phyloP scores from a whole-genome alignment of 2,329 filamentous ascomycete genomes.

The Cytospora paraplurivora region DNA sequence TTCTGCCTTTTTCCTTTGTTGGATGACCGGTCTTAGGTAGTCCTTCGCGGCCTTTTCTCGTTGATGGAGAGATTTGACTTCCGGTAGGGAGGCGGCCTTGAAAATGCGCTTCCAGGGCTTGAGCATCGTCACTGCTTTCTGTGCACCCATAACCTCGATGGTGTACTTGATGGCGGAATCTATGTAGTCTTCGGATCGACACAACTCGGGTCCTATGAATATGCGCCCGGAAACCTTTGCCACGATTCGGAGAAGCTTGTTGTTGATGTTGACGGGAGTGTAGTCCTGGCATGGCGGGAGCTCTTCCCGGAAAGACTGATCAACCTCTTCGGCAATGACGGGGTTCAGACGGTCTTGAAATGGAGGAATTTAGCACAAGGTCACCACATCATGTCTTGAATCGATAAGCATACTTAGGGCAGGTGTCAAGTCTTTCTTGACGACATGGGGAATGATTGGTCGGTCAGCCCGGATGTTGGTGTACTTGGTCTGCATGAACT shows the following conservation, averaged over 20 bases:
- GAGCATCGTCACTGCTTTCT: conserved; percentile 36
- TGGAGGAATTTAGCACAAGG: background rate
- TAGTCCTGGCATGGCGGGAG: conserved; percentile 44
- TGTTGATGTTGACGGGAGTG: conserved; percentile 45
- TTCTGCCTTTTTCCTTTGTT: conserved; percentile 34
- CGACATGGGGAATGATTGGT: conserved; percentile 23
- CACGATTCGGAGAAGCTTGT: conserved; percentile 47
- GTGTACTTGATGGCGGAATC: conserved; percentile 52
- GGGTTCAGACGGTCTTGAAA: conserved; percentile 40
- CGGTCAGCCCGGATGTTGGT: conserved; percentile 16
- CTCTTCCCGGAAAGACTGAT: conserved; percentile 37
- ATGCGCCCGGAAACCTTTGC: conserved; percentile 49
- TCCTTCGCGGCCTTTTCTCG: conserved; percentile 38
- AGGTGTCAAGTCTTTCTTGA: conserved; percentile 24
- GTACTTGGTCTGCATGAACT: conserved; percentile 26
- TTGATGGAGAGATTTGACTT: conserved; percentile 39
- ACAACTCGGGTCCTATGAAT: conserved; percentile 51
- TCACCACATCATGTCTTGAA: background rate
- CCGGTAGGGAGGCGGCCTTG: conserved; percentile 37
- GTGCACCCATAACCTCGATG: conserved; percentile 43
- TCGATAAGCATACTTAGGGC: conserved; percentile 18
- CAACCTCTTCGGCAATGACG: conserved; percentile 43
- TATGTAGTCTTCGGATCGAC: conserved; percentile 47
- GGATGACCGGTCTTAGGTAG: conserved; percentile 43
- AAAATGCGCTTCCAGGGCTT: conserved; percentile 40